Conservation (phyloP, 2,329 filamentous ascomycete genomes). For the Onygenales sp. region DNA sequence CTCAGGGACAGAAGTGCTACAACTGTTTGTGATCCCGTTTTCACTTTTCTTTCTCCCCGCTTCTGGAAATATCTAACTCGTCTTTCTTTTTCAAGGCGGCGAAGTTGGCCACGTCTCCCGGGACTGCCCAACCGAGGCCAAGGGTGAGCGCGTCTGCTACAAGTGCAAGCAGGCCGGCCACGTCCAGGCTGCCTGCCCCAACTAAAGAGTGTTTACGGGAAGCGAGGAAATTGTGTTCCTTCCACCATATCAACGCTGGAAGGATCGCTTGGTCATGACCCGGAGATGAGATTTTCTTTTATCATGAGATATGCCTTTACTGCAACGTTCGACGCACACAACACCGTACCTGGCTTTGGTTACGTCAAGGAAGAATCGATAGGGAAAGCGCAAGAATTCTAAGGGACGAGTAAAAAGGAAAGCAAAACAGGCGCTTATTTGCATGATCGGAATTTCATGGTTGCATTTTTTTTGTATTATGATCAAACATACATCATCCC, state of each 20-base stretch:
- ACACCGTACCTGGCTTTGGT: neutral
- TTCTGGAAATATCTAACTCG: neutral
- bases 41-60: neutral
- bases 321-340: neutral
- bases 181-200: constrained; percentile 89
- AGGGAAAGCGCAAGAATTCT: neutral
- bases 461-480: neutral
- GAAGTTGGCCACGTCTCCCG: constrained; percentile 92
- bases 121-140: constrained; percentile 89
- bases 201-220: constrained; percentile 40
- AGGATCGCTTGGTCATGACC: constrained; percentile 2
- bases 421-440: neutral
- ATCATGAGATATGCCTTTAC: constrained; percentile 4
- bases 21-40: constrained; percentile 57
- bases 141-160: constrained; percentile 95
- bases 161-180: constrained; percentile 84
- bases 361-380: constrained; percentile 1
- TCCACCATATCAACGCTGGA: neutral
- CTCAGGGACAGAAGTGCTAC: constrained; percentile 99
- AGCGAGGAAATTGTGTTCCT: constrained; percentile 1
- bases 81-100: constrained; percentile 40
- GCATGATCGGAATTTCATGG: neutral
- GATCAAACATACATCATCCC: neutral
- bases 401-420: neutral
- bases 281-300: neutral